Evolutionary conservation across 495 filamentous ascomycete genomes (phyloP), one percentile per base, ranked within the genome.

Genomic region (Penicillium coprophilum): DNA sequence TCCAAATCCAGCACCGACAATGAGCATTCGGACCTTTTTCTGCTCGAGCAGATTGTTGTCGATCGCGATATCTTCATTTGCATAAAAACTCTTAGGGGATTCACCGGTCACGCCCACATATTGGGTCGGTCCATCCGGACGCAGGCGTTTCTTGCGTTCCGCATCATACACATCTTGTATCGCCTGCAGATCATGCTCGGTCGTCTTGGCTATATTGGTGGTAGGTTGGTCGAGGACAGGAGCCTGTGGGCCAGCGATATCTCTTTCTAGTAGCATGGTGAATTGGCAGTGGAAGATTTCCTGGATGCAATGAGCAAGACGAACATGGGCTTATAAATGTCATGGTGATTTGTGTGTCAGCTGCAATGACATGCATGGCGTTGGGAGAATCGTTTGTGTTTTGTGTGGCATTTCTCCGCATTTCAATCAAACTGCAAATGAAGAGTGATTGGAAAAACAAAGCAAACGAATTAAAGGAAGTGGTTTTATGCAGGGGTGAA

Each of bases 1-100:
- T 15, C 79, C 78, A 44, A 69, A 77, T 0, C 83, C 82, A 15
- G 77, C 81, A 23, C 83, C 82, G 11, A 80, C 61, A 54, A 82
- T 75, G 36, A 77, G 50, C 3, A 49, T 46, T 10, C 46, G 53
- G 17, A 6, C 20, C 3, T 49, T 15, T 13, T 21, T 19, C 24
- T 55, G 6, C 15, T 44, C 23, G n/a, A 47, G 15, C 10, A 48
- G 15, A n/a, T 48, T 38, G 30, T 31, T 20, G 40, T 27, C n/a
- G 8, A 3, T 24, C 2, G 10, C 11, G 11, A 21, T 12, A 19
- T 13, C 3, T 15, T 28, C 23, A 3, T 20, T 19, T 2, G 30
- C 7, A 9, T 20, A 1, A 6, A 23, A 8, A 11, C 6, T 13
- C 0, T 9, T n/a, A 6, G 20, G 8, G 21, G 24, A 1, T 5